Base-by-base conservation (phyloP, 768 basidiomycete genomes). In the Tulasnella sp. region DNA sequence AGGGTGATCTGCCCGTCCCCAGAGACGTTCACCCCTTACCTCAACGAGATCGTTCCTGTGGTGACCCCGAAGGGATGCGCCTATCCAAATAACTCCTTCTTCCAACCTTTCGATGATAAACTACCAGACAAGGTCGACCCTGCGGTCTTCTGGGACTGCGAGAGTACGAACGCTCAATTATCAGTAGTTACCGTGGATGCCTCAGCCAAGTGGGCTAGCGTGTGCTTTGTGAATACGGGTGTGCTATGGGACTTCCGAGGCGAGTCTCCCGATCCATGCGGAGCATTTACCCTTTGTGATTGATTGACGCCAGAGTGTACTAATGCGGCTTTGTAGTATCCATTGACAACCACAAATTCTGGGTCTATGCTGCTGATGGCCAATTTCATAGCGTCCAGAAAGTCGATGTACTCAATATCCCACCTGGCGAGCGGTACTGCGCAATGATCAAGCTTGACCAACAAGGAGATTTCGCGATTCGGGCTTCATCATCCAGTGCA, bases 401-500 rank as follows among this genome's bases (percentile, higher is more conserved):
- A 76, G 75, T 76, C 75, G 46, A 76, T 36, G 75, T 73, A 24
- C 38, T 77, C 16, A 71, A 8, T 39, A n/a, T 77, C 9, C 76
- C 76, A 7, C 48, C 62, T 14, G 76, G 76, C 19, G 76, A 77
- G 44, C 76, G 76, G 19, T 74, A 19, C 46, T 14, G 9, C 8
- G 76, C 44, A 18, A 77, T 77, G 76, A 77, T 77, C 76, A 77
- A 48, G 52, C 76, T 77, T 58, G 58, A 77, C 76, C 19, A 68
- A 71, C 58, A 14, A 31, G 58, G 52, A 6, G 76, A 77, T 48
- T 77, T 74, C 44, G 62, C 76, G 3, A 77, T 77, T 24, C 76
- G 76, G 34, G 62, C 56, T 6, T 39, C 76, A 3, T 56, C 68
- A 3, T 40, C 36, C 6, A 48, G 4, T 16, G 36, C 62, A 24